Percentiles rank a stretch among this genome's conserved stretches.
These are phyloP conservation scores for Podaxis sp. DNA, from an alignment of 768 basidiomycete genomes.

Conservation along the genomic window DNA sequence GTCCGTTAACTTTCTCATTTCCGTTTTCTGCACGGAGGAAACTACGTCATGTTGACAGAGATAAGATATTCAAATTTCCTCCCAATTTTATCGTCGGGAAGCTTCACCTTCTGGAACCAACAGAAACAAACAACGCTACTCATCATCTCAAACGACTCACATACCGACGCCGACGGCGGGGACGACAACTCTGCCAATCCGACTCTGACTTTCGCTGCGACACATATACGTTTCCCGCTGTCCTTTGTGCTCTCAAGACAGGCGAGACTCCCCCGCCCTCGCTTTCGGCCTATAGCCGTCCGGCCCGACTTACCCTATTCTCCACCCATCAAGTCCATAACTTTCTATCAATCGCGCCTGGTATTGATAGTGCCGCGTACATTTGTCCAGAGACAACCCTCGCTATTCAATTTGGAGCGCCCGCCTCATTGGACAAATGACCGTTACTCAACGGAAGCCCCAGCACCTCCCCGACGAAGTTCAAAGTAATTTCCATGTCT, in stretches of 20 bases:
- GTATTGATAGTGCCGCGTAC: not conserved
- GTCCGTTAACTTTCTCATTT: not conserved
- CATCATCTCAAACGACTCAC: constrained; percentile 13
- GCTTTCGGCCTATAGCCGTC: not conserved
- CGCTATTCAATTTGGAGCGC: not conserved
- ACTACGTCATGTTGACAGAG: too few relatives aligned
- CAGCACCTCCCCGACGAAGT: constrained; percentile 63
- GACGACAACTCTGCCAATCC: not conserved
- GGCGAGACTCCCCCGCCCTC: not conserved
- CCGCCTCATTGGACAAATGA: constrained; percentile 34
- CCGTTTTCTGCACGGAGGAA: too few relatives aligned
- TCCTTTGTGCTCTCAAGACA: not conserved
- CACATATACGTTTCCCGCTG: not conserved
- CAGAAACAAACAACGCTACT: constrained; percentile 13
- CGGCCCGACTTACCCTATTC: constrained; percentile 4
- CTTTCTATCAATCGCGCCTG: constrained; percentile 10
- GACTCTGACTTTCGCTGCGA: not conserved
- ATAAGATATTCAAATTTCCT: too few relatives aligned
- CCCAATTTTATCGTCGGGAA: not conserved
- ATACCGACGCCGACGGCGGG: constrained; percentile 10
- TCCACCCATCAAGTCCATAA: constrained; percentile 9
- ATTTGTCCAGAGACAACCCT: not conserved
- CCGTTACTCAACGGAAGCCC: constrained; percentile 63
- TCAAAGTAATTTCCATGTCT: constrained; percentile 41
- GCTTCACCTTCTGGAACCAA: constrained; percentile 5